Conservation (phyloP, 441 rosid genomes). For the Mallotus repandus region DNA sequence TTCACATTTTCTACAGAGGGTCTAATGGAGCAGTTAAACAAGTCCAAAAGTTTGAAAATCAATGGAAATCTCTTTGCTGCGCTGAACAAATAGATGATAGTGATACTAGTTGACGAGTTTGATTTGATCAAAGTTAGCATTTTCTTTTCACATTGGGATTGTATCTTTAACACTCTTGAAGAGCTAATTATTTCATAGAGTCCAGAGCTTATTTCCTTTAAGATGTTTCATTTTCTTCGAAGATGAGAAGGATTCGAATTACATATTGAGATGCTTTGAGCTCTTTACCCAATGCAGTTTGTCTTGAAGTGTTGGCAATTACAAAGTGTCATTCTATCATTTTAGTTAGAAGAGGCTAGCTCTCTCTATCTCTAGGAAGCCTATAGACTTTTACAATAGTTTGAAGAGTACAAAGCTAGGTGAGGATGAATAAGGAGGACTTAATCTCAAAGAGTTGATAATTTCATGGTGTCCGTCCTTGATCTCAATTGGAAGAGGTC, state of each 20-base stretch:
- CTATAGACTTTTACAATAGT: not conserved
- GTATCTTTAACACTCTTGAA: not conserved
- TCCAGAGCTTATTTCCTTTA: not conserved
- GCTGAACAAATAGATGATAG: no score
- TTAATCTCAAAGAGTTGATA: no score
- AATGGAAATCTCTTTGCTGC: not conserved
- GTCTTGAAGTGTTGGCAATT: not conserved
- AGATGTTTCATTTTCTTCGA: not conserved
- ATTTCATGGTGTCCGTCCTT: no score
- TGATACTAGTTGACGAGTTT: not conserved
- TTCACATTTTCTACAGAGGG: not conserved
- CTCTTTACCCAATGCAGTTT: not conserved
- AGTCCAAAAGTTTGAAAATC: not conserved
- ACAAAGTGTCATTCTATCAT: not conserved
- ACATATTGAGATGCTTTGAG: no score
- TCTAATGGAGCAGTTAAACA: not conserved
- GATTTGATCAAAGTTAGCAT: not conserved
- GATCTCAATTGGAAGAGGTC: no score
- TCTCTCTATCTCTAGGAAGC: no score
- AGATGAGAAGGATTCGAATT: constrained; percentile 9
- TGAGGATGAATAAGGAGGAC: no score
- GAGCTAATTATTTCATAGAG: not conserved
- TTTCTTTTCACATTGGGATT: not conserved
- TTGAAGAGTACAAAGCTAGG: not conserved
- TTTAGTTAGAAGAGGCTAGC: not conserved